Evolutionary conservation across 2,329 filamentous ascomycete species (phyloP), one percentile per base, ranked within the genome.

Genomic region (Ophiostoma perfectum): DNA sequence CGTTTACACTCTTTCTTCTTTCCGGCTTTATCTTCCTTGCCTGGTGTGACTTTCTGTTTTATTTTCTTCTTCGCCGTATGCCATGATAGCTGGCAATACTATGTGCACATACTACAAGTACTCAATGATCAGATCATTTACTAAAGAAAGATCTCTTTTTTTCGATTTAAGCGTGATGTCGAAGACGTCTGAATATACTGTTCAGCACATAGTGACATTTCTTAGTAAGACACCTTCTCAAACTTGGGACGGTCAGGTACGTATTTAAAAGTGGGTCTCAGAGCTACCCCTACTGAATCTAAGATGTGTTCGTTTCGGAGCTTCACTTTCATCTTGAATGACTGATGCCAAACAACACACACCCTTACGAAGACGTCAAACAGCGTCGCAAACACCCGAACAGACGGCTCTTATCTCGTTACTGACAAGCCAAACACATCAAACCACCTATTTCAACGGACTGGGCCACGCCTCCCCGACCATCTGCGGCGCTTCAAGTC

Each of bases 281-380:
- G 8, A 49, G 64, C 63, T 64, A 52, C 16, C 16, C 55, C 36
- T 41, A 64, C 60, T 41, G 47, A 68, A 65, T 12, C 62, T 42
- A 66, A 49, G 36, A 68, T 55, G 67, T 68, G 64, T 68, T 66
- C 64, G 52, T 42, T 55, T 66, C 65, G 63, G 52, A 47, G 55
- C 58, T 62, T 39, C 58, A 62, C n/a, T n/a, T 27, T 27, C 27
- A 27, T 27, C 62, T 45, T 4, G 62, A 45, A 8, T 55, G 41
- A 65, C 67, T 4, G 18, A 27, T 18, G 8, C 18, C 49, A 55
- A 18, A n/a, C 49, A 7, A 18, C 49, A 7, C 47, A n/a, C 16
- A 16, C 18, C 47, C 9, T n/a, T 8, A 7, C 42, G 18, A 55
- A 3, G 1, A 55, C 18, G 11, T 39, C 18, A 4, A 1, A 62